A percentile compares a stretch with the other conserved stretches of the same genome.
Evolutionary conservation across 306 rosid species (phyloP).

Genomic region (Betula pendula): DNA sequence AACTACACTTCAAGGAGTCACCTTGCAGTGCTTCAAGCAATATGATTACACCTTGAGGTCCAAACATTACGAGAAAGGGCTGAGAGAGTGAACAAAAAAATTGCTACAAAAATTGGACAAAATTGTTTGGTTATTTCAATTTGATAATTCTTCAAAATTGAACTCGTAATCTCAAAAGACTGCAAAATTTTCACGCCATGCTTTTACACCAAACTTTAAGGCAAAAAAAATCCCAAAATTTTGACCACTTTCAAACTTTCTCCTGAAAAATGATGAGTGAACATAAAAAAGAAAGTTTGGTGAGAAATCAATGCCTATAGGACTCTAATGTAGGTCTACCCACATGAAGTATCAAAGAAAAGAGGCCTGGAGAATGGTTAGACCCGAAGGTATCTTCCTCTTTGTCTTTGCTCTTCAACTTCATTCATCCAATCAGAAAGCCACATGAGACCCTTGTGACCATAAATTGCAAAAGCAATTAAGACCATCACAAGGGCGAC

Average conservation of each 20-base stretch:
- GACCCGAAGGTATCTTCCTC: constrained; percentile 41
- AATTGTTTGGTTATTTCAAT: background rate
- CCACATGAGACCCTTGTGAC: constrained; percentile 66
- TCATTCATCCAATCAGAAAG: constrained; percentile 91
- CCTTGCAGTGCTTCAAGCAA: no score
- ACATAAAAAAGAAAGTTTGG: background rate
- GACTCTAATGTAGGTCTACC: background rate
- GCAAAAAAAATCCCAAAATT: background rate
- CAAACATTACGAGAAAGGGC: no score
- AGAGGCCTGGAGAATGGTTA: constrained; percentile 22
- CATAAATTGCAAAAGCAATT: constrained; percentile 47
- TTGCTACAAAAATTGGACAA: no score
- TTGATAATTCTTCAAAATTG: background rate
- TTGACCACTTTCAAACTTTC: background rate
- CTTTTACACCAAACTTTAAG: no score
- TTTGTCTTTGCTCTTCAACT: constrained; percentile 62
- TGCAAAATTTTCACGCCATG: background rate
- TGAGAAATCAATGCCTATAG: background rate
- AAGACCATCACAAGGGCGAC: constrained; percentile 42
- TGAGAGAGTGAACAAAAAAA: no score
- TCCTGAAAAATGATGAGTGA: background rate
- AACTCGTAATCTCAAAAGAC: background rate
- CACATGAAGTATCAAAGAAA: background rate
- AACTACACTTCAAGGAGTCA: no score
- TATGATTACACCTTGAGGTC: no score